Base-by-base conservation (phyloP, 164 flowering plant species). In the Nymphaea colorata region DNA sequence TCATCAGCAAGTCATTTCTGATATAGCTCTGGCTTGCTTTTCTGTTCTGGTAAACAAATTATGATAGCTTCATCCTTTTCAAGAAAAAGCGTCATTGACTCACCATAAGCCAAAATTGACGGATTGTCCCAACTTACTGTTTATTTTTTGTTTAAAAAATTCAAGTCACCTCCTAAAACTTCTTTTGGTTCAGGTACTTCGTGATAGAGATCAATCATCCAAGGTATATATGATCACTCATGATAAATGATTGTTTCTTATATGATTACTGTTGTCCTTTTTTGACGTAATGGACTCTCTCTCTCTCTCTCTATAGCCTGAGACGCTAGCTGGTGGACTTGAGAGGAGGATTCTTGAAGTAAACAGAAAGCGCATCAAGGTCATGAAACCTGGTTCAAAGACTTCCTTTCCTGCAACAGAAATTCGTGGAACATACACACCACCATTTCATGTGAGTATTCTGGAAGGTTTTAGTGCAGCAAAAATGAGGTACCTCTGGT, bases 371-470 rank as follows among this genome's bases (percentile, higher is more conserved):
- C 78, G 95, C 78, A 81, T 92, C 42, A 95, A 95, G 80, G 97
- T 95, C 75, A 87, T 95, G 62, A 95, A 95, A 74, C 99, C 96
- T 57, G 97, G 94, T 62, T 86, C 99, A 36, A 95, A 95, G 79
- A 95, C 99, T 64, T 89, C 97, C 6, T 95, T 95, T 71, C 93
- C 98, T 11, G 80, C 91, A 1, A 90, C 99, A 47, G 99, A 95
- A 78, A 81, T 95, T 70, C 96, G 98, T 65, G 99, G 99, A 78
- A 86, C 71, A 68, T 95, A 90, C 74, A 79, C 93, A 65, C 98
- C 99, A 68, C 99, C 99, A 0, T 95, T 95, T 70, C 99, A 95
- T 79, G 99, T 95, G 80, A 76, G 93, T 36, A 10, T 47, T 47
- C 55, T 47, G 7, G 55, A 47, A 47, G 36, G 36, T 25, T 12